Conservation (phyloP, 345 rosid species). For the Euphorbia pulcherrima region DNA sequence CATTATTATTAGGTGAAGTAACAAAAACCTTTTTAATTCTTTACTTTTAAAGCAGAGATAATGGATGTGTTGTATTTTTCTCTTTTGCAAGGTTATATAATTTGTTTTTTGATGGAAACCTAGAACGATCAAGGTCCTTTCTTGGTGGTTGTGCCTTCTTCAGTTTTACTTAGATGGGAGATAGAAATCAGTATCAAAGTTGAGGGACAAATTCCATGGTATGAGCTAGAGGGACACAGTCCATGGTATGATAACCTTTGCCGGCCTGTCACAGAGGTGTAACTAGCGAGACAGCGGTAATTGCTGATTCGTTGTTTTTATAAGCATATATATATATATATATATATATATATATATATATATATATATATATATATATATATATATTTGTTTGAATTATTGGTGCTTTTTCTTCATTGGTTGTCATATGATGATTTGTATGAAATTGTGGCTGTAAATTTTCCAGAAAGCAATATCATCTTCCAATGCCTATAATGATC, state of each 20-base stretch:
- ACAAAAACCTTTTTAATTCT: not conserved
- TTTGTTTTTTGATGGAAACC: constrained; percentile 85
- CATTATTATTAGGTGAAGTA: not conserved
- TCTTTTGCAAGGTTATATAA: constrained; percentile 57
- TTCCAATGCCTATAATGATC: constrained; percentile 92
- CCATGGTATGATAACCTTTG: constrained; percentile 99
- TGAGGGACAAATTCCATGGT: constrained; percentile 99
- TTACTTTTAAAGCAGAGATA: not conserved
- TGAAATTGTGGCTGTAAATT: constrained; percentile 50
- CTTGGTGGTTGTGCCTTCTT: constrained; percentile 88
- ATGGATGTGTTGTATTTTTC: not conserved
- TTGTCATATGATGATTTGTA: not conserved
- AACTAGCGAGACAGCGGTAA: constrained; percentile 99
- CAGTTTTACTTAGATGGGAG: constrained; percentile 89
- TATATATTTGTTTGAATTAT: not conserved
- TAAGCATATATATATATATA: too few relatives aligned
- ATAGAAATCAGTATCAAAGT: constrained; percentile 38
- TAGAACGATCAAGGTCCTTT: constrained; percentile 92
- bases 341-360: too few relatives aligned
- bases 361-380: too few relatives aligned
- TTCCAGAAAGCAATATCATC: constrained; percentile 98
- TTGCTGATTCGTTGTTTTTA: not conserved
- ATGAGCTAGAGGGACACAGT: constrained; percentile 99
- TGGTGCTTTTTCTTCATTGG: not conserved
- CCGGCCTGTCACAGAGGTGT: constrained; percentile 96